A percentile compares a stretch with the other conserved stretches of the same genome.
Conservation (phyloP, 805 yeast genomes). For the Priceomyces melissophilus region DNA sequence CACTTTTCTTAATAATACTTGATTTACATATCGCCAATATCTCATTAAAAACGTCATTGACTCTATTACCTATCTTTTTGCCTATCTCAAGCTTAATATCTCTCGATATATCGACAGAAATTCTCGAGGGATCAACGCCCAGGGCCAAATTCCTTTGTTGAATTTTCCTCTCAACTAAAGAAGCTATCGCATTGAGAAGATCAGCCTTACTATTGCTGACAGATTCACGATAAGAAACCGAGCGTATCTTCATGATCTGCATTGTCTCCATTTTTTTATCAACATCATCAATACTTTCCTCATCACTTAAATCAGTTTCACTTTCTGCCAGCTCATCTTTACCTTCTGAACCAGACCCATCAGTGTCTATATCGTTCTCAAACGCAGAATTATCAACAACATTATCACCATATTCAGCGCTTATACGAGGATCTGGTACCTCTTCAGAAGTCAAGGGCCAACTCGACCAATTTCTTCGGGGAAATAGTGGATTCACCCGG, state of each 20-base stretch:
- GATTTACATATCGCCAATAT: slow-evolving; percentile 3
- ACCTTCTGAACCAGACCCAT: slow-evolving; percentile 3
- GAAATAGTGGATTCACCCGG: slow-evolving; percentile 33
- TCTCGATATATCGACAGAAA: slow-evolving; percentile 1
- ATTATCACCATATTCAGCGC: slow-evolving; percentile 18
- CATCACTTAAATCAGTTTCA: slow-evolving; percentile 2
- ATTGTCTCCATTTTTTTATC: slow-evolving; percentile 4
- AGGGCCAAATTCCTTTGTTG: slow-evolving; percentile 3
- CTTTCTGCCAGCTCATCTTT: slow-evolving; percentile 13
- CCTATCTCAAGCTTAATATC: slow-evolving; percentile 7
- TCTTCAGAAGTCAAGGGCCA: slow-evolving; percentile 53
- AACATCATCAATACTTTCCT: slow-evolving; percentile 2
- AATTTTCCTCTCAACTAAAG: slow-evolving; percentile 16
- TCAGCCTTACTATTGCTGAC: slow-evolving; percentile 17
- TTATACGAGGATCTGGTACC: slow-evolving; percentile 36
- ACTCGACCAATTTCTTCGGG: slow-evolving; percentile 42
- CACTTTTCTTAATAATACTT: slow-evolving; percentile 1
- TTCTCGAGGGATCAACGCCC: not conserved
- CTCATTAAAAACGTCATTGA: slow-evolving; percentile 8
- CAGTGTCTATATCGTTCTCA: slow-evolving; percentile 9
- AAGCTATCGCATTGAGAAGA: slow-evolving; percentile 19
- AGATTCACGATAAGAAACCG: slow-evolving; percentile 8
- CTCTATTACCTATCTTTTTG: slow-evolving; percentile 9
- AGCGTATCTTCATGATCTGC: slow-evolving; percentile 5
- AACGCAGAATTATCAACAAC: slow-evolving; percentile 6